Percentiles rank a stretch among this genome's conserved stretches.
Evolutionary conservation across 805 yeast genomes (phyloP).

Genomic region (Wickerhamiella alocasiicola): DNA sequence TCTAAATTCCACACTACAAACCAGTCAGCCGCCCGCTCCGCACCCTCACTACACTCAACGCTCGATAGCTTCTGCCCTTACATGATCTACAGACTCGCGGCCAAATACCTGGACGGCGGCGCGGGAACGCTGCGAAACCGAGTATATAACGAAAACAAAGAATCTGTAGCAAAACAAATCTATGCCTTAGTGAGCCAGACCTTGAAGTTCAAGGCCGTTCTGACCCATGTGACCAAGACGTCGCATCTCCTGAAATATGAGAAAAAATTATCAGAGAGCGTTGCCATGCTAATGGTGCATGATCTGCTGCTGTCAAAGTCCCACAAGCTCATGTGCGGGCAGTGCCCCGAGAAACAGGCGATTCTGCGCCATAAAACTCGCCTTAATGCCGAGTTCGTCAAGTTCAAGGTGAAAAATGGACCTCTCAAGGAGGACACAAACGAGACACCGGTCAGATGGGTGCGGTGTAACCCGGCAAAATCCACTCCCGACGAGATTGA

Average conservation of each 20-base stretch:
- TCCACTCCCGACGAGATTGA: slow-evolving; percentile 28
- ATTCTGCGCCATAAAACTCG: slow-evolving; percentile 68
- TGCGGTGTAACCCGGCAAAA: slow-evolving; percentile 46
- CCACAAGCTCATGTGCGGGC: slow-evolving; percentile 81
- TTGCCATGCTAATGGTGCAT: slow-evolving; percentile 59
- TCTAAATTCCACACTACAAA: too few relatives aligned
- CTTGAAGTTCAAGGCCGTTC: slow-evolving; percentile 52
- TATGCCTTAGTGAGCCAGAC: slow-evolving; percentile 76
- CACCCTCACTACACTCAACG: too few relatives aligned
- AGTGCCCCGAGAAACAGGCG: slow-evolving; percentile 73
- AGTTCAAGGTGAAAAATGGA: slow-evolving; percentile 56
- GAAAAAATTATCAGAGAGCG: slow-evolving; percentile 36
- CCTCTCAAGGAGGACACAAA: slow-evolving; percentile 12
- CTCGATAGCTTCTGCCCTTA: too few relatives aligned
- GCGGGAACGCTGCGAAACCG: slow-evolving; percentile 28
- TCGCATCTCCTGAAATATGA: slow-evolving; percentile 49
- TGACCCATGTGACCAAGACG: slow-evolving; percentile 50
- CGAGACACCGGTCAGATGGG: slow-evolving; percentile 37
- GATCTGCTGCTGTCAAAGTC: slow-evolving; percentile 64
- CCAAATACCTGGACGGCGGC: slow-evolving; percentile 21
- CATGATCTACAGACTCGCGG: slow-evolving; percentile 23
- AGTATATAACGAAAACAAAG: slow-evolving; percentile 29
- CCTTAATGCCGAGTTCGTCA: slow-evolving; percentile 67
- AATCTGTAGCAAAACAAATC: slow-evolving; percentile 69
- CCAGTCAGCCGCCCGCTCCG: too few relatives aligned